Evolutionary conservation across 768 basidiomycete genomes (phyloP).

Genomic region (Psilocybe azurescens): DNA sequence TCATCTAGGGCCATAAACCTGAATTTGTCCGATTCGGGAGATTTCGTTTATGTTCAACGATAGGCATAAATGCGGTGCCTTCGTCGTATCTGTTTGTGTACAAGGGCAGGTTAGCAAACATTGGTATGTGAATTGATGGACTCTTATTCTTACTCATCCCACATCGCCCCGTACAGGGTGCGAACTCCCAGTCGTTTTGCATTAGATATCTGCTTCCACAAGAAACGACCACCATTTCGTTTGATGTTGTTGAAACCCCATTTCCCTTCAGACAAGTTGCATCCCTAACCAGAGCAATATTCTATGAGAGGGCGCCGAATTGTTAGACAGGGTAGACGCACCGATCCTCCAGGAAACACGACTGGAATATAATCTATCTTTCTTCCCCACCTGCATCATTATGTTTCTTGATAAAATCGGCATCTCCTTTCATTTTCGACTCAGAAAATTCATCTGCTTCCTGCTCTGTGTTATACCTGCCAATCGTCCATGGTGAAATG

Average conservation of each 20-base stretch:
- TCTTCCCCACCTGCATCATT: constrained; percentile 46
- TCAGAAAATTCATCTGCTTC: constrained; percentile 70
- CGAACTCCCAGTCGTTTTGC: constrained; percentile 64
- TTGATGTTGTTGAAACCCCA: constrained; percentile 77
- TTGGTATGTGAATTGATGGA: neutral
- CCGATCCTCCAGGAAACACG: constrained; percentile 82
- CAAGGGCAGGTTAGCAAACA: constrained; percentile 5
- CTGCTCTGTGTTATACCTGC: constrained; percentile 63
- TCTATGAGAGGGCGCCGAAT: neutral
- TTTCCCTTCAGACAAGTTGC: constrained; percentile 71
- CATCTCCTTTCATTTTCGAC: constrained; percentile 66
- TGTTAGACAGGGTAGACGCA: constrained; percentile 42
- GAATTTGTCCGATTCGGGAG: constrained; percentile 61
- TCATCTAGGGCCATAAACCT: constrained; percentile 76
- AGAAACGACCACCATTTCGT: constrained; percentile 74
- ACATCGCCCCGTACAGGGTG: constrained; percentile 84
- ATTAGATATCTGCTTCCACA: constrained; percentile 82
- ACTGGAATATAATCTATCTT: constrained; percentile 86
- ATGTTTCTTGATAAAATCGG: constrained; percentile 58
- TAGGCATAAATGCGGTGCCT: constrained; percentile 84
- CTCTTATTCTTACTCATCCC: constrained; percentile 69
- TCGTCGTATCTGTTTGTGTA: constrained; percentile 71
- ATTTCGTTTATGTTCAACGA: constrained; percentile 58
- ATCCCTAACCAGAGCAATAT: constrained; percentile 50
- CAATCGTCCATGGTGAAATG: constrained; percentile 85